Base-by-base conservation (phyloP, 163 green algal species). In the Prototheca cutis region DNA sequence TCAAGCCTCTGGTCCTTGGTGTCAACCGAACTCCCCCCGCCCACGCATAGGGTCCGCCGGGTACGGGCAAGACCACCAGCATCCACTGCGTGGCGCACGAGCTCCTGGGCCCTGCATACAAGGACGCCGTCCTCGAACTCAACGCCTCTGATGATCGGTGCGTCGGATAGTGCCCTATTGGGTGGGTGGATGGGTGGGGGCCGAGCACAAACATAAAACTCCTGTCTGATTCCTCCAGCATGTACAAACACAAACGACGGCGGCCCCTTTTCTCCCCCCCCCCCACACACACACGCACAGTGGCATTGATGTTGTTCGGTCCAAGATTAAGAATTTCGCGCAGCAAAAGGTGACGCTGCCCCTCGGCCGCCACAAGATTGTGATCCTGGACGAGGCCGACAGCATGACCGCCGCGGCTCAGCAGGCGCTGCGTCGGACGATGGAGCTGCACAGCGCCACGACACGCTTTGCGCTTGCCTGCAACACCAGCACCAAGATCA, bases 281-380 rank as follows among this genome's bases (percentile, higher is more conserved):
- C n/a, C n/a, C n/a, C n/a, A n/a, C n/a, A n/a, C n/a, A n/a, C n/a
- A n/a, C 42, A 51, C 42, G 5, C 74, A 63, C 71, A 94, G 89
- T 55, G 93, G 93, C n/a, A 98, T 99, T 52, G 90, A 98, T 53
- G 89, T 97, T 6, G 93, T 99, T 31, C 78, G 93, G 36, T 96
- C 97, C 80, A 97, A 95, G 68, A 97, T 99, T 71, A 98, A 98
- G 79, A 95, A 96, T 84, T 99, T 98, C 82, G 90, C 92, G 4
- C 88, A 97, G 72, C 95, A 95, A 61, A 95, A 95, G 75, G 88
- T 93, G 4, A 97, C 85, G 7, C 76, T 97, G 51, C 90, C 92
- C 1, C 82, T 79, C 1, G 89, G 90, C 1, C 68, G 90, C 1
- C 89, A 97, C 68, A 98, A 99, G 71, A 86, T 98, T 27, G 80